phyloP scores from a whole-genome alignment of 805 yeast species.

The Wickerhamiella azymoides region DNA sequence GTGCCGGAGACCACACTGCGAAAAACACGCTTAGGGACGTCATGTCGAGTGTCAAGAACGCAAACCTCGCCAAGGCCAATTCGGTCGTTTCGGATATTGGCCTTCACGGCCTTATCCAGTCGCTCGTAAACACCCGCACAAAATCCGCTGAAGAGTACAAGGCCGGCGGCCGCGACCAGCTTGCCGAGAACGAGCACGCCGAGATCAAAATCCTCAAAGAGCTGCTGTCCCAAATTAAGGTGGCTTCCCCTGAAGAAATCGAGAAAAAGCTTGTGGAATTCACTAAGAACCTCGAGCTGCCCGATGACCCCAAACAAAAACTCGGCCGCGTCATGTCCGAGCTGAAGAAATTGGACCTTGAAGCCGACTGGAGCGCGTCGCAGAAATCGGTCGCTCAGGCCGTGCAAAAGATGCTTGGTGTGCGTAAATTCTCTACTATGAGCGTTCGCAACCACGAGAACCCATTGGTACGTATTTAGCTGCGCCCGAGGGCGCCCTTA shows the following conservation, averaged over 20 bases:
- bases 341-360: conserved; percentile 19
- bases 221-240: conserved; percentile 32
- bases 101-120: conserved; percentile 33
- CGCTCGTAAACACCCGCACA: conserved; percentile 27
- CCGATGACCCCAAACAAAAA: conserved; percentile 6
- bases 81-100: conserved; percentile 19
- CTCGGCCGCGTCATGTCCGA: conserved; percentile 18
- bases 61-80: conserved; percentile 23
- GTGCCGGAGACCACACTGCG: conserved; percentile 29
- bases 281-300: conserved; percentile 10
- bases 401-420: conserved; percentile 16
- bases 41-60: conserved; percentile 25
- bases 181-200: conserved; percentile 38
- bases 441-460: conserved; percentile 30
- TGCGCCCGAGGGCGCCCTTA: no score
- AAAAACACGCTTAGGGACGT: conserved; percentile 23
- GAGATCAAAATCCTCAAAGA: conserved; percentile 33
- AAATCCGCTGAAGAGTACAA: conserved; percentile 38
- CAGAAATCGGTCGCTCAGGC: conserved; percentile 20
- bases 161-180: conserved; percentile 35
- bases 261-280: conserved; percentile 23
- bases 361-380: conserved; percentile 23
- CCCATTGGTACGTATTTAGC: conserved; percentile 35
- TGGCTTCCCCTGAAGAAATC: conserved; percentile 35
- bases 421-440: conserved; percentile 20